These are phyloP conservation scores for Suillus occidentalis DNA, from an alignment of 768 basidiomycete genomes.

Conservation along the genomic window DNA sequence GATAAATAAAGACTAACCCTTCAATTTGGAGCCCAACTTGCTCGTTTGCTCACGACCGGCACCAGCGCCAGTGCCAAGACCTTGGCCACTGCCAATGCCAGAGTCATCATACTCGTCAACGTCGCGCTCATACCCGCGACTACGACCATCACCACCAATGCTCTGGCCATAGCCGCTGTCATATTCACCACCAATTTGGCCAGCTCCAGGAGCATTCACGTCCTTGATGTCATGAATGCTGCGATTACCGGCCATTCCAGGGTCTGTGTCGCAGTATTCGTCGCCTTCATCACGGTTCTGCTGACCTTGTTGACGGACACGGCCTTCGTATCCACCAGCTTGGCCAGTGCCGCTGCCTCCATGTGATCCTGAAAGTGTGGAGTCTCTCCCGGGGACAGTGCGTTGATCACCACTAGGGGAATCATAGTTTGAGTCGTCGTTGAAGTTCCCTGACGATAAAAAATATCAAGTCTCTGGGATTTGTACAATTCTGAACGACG, in stretches of 20 bases:
- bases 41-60: not conserved
- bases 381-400: not conserved
- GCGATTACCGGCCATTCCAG: slow-evolving; percentile 11
- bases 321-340: slow-evolving; percentile 9
- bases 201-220: slow-evolving; percentile 4
- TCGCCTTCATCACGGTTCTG: not conserved
- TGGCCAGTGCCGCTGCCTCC: slow-evolving; percentile 13
- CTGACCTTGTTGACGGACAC: not conserved
- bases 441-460: slow-evolving; percentile 6
- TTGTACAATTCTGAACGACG: not conserved
- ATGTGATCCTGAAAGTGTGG: slow-evolving; percentile 1
- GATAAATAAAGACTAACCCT: slow-evolving; percentile 2
- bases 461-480: not conserved
- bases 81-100: not conserved
- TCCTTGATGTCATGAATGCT: not conserved
- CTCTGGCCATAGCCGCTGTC: not conserved
- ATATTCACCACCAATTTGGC: slow-evolving; percentile 4
- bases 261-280: slow-evolving; percentile 4
- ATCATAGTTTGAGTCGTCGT: slow-evolving; percentile 8
- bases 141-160: not conserved
- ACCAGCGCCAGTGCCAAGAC: not conserved
- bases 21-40: slow-evolving; percentile 1
- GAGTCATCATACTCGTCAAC: slow-evolving; percentile 12
- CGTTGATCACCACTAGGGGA: not conserved
- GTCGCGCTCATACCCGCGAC: slow-evolving; percentile 14